Base-by-base conservation (phyloP, 805 yeast genomes). In the Phaffomyces antillensis region DNA sequence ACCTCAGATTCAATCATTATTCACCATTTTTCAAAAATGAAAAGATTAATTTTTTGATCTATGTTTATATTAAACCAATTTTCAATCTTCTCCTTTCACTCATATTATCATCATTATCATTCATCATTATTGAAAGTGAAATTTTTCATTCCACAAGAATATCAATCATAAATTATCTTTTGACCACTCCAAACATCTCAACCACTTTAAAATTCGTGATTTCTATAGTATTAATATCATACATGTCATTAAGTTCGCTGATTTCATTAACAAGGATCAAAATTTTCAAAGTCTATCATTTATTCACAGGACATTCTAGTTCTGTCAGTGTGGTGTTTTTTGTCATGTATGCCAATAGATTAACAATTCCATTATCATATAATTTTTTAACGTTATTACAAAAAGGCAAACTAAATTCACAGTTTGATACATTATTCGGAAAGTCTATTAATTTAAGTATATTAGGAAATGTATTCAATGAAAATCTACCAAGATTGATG, bases 331-430 rank as follows among this genome's bases (percentile, higher is more conserved):
- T 84, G 20, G 72, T 86, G 31, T 87, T 86, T 59, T 87, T 85
- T 60, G 79, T 89, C 18, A 83, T 85, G 55, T 86, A 87, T 55
- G 80, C 86, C 17, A 83, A 90, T 42, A 78, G 96, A 50, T 67
- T 87, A 59, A 85, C 95, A 0, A 81, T 87, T 12, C 96, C 96
- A 11, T 68, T 87, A 50, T 79, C 86, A 24, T 87, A 83, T 64
- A 87, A 87, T 63, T 87, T 84, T 58, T 62, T 86, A 45, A 83
- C 85, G 41, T 67, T 87, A 43, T 72, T 83, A 46, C 53, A 56
- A 41, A 43, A 48, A 0, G 71, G 78, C 3, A 68, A 74, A 17
- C 65, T 81, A 25, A 67, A 62, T 23, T 67, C 75, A 3, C 73
- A 68, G 11, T 87, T 87, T 62, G 88, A 86, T 57, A 72, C 75